Base-by-base conservation (phyloP, 352 stramenopile genomes). In the Globisporangium barbulae region DNA sequence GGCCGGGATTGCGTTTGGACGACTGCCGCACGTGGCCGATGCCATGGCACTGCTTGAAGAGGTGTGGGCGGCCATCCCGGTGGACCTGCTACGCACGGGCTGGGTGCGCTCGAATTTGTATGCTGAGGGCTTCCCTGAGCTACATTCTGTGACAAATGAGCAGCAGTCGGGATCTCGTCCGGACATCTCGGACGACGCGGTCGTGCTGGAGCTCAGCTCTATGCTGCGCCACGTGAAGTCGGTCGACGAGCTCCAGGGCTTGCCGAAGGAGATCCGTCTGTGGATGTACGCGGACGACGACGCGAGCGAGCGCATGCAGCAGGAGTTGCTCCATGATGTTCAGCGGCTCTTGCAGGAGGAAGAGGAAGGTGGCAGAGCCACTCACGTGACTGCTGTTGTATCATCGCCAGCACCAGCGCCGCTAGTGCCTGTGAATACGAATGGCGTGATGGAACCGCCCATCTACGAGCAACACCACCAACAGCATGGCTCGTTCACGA, bases 301-400 rank as follows among this genome's bases (percentile, higher is more conserved):
- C 63, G 72, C 69, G 17, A 83, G 75, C 53, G 75, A 81, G 35
- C 71, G 72, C 52, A 83, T 83, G 75, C 75, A 83, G 48, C 75
- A 83, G 45, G 68, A 81, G 59, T 41, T 83, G 25, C 58, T 84
- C 10, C 70, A 72, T 22, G 71, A 81, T 39, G 74, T 83, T 0
- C 71, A 83, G 60, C 64, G 69, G 21, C 45, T 83, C 41, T 52
- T 83, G 15, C 70, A 79, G 41, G 73, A 81, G 45, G 75, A 83
- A n/a, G 63, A 79, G 37, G 56, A 78, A 22, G 21, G 54, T 63
- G 59, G 37, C 19, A 59, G 25, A 9, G 30, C 5, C 5, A 50
- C n/a, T 28, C n/a, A 19, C 13, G 12, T 19, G 48, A 7, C 22
- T 50, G 21, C 37, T 7, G 39, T n/a, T 45, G 39, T 45, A n/a